These are phyloP conservation scores for Brassica hybrid DNA, from an alignment of 441 rosid genomes.

Conservation along the genomic window DNA sequence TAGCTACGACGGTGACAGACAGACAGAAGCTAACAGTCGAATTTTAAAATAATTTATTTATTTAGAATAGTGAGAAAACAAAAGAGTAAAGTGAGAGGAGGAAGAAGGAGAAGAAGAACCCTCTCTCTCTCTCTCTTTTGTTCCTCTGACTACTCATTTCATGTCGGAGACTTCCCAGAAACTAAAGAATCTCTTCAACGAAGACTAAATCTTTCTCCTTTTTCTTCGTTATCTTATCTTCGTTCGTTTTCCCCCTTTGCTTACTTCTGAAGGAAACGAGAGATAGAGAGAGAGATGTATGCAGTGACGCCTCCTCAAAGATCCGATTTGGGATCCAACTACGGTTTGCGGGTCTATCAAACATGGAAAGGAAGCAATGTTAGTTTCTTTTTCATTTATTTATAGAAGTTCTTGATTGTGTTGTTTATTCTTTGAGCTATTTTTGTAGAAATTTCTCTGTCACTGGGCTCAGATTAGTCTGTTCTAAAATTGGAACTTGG, in stretches of 20 bases:
- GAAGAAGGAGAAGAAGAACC: conserved; percentile 23
- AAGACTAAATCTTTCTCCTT: conserved; percentile 20
- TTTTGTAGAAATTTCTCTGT: not conserved
- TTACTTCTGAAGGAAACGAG: conserved; percentile 26
- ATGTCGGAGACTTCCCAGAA: conserved; percentile 33
- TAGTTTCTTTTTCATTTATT: too few species aligned
- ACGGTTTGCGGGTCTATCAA: conserved; percentile 54
- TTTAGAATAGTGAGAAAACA: not conserved
- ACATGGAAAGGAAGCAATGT: conserved; percentile 60
- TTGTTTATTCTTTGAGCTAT: conserved; percentile 10
- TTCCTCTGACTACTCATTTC: conserved; percentile 35
- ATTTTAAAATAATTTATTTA: conserved; percentile 9
- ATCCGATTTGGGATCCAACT: conserved; percentile 57
- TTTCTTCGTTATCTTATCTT: conserved; percentile 7
- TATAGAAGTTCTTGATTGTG: conserved; percentile 9
- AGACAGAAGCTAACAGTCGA: conserved; percentile 20
- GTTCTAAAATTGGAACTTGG: not conserved
- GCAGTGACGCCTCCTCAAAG: conserved; percentile 75
- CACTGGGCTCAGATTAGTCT: conserved; percentile 11
- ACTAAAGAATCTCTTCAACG: conserved; percentile 36
- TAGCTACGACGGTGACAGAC: conserved; percentile 34
- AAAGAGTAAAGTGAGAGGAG: conserved; percentile 28
- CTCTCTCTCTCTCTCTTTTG: not conserved
- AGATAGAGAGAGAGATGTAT: conserved; percentile 57
- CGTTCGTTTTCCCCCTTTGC: conserved; percentile 31